phyloP scores from a whole-genome alignment of 1,284 basidiomycete species.

The Flammula alnicola region DNA sequence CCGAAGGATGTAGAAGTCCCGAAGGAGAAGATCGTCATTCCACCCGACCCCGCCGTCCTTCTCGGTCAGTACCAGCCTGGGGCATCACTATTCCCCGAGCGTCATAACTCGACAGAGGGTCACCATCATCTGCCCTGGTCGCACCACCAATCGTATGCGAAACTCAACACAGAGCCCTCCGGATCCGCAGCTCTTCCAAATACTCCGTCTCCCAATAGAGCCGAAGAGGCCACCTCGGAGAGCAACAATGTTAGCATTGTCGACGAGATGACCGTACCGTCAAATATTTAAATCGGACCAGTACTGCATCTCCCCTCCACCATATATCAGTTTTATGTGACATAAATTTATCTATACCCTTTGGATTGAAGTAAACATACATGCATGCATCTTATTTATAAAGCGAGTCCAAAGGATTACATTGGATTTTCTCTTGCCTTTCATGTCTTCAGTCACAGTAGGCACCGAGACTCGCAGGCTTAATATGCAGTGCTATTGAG shows the following conservation, averaged over 20 bases:
- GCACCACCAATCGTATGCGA: constrained; percentile 20
- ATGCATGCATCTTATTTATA: not conserved
- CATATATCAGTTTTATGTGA: too few species aligned
- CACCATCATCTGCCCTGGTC: constrained; percentile 24
- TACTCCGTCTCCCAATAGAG: not conserved
- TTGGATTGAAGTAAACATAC: not conserved
- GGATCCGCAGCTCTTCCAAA: constrained; percentile 2
- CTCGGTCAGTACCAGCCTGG: constrained; percentile 51
- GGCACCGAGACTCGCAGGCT: constrained; percentile 80
- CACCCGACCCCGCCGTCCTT: constrained; percentile 69
- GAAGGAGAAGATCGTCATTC: constrained; percentile 57
- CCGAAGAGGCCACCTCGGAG: constrained; percentile 6
- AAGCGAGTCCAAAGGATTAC: too few species aligned
- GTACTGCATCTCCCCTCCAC: too few species aligned
- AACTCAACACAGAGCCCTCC: constrained; percentile 8
- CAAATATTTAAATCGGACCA: constrained; percentile 10
- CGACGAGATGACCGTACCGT: constrained; percentile 21
- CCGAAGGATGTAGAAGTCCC: constrained; percentile 34
- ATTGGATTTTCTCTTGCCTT: too few species aligned
- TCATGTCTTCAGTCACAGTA: constrained; percentile 74
- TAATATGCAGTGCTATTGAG: not conserved
- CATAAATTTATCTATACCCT: not conserved
- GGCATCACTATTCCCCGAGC: constrained; percentile 42
- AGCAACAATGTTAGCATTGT: constrained; percentile 14
- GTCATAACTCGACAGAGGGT: constrained; percentile 19